phyloP scores from a whole-genome alignment of 805 yeast genomes.

The Vanderwaltozyma tropicalis region DNA sequence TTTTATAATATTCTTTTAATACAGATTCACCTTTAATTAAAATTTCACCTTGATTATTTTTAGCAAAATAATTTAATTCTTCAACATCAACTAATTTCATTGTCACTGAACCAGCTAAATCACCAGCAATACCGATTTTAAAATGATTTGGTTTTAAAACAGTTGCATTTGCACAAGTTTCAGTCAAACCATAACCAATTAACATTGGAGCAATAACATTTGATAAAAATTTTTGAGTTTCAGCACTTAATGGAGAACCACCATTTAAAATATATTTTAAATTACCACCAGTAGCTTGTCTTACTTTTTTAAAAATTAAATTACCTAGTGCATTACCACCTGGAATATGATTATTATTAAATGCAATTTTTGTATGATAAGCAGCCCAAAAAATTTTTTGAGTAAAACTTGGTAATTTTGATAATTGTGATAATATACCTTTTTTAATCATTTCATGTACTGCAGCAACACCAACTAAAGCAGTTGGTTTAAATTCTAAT shows the following conservation, averaged over 20 bases:
- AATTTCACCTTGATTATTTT: conserved; percentile 88
- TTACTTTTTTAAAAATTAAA: conserved; percentile 74
- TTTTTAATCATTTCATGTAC: conserved; percentile 95
- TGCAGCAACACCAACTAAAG: conserved; percentile 98
- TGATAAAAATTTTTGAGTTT: conserved; percentile 73
- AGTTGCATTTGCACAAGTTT: conserved; percentile 83
- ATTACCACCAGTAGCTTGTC: conserved; percentile 90
- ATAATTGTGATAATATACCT: conserved; percentile 74
- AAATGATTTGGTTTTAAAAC: conserved; percentile 54
- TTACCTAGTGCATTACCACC: conserved; percentile 54
- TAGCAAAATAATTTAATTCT: conserved; percentile 85
- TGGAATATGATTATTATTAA: conserved; percentile 61
- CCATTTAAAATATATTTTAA: conserved; percentile 71
- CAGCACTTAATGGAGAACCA: conserved; percentile 78
- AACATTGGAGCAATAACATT: conserved; percentile 76
- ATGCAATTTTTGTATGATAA: conserved; percentile 56
- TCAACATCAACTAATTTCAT: conserved; percentile 83
- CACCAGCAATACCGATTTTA: conserved; percentile 73
- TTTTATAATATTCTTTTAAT: conserved; percentile 67
- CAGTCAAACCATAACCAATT: conserved; percentile 93
- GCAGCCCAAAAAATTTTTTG: conserved; percentile 89
- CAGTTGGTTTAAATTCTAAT: conserved; percentile 75
- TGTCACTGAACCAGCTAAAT: conserved; percentile 71
- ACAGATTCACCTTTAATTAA: conserved; percentile 69
- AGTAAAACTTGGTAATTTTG: conserved; percentile 48